Evolutionary conservation across 257 asterid genomes (phyloP), one percentile per base, ranked within the genome.

Genomic region (Nicotiana paniculata): DNA sequence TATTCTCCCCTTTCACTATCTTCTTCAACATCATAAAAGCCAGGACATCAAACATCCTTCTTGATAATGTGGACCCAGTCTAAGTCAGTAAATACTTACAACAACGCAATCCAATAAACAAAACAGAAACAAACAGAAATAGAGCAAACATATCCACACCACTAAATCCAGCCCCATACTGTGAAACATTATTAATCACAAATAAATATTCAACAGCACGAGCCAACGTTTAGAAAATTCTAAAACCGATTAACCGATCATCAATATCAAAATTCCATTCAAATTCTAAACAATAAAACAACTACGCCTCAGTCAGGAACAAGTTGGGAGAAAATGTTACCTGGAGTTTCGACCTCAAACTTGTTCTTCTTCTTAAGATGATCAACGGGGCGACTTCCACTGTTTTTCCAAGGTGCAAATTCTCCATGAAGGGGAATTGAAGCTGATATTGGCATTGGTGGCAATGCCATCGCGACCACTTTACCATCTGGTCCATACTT

Each of bases 371-470:
- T 94, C 93, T 94, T 93, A 79, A 84, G 83, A 65, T 93, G 86
- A 77, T 90, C 96, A 74, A 82, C 85, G 0, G 91, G 85, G 24
- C 85, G 84, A 54, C 80, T 88, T 4, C 85, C 77, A 82, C 89
- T 85, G 77, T 83, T 94, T 77, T 90, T 90, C 97, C 95, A 96
- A 51, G 85, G 85, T 2, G 95, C 87, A 84, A 86, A 94, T 65
- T 94, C 97, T 16, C 97, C 97, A 3, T 97, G 32, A 51, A 96
- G 89, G 26, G 99, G 97, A 87, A 96, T 90, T 72, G 99, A 94
- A 62, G 98, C 97, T 11, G 99, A 96, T 69, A 96, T 93, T 6
- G 99, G 99, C 98, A 94, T 96, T 39, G 99, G 97, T 0, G 98
- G 94, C 88, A 94, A 87, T 86, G 99, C 48, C 3, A 43, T 92